Evolutionary conservation across 495 filamentous ascomycete species (phyloP), one percentile per base, ranked within the genome.

Genomic region (Penicillium macrosclerotiorum): DNA sequence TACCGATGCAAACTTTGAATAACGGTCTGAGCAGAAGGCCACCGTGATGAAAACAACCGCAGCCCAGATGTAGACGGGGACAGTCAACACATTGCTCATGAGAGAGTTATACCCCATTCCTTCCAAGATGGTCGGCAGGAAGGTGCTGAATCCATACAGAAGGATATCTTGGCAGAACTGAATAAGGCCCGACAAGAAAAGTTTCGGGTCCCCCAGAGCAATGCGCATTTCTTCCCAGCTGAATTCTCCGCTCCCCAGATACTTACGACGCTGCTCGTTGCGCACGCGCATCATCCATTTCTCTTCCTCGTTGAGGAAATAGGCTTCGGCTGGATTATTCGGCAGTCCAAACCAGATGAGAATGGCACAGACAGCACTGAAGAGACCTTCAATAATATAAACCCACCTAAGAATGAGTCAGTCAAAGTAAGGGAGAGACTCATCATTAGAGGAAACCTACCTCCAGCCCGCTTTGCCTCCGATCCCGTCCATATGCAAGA

Each of bases 91-190:
- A 36, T 76, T 71, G 39, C 67, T 64, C 49, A 76, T 67, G 14
- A 78, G 55, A 9, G 66, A 71, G 37, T 65, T 49, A 45, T 78
- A 79, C 0, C 75, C 77, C 49, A 83, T 68, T 8, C 66, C 68
- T 34, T 66, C 51, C 38, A 84, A 59, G 33, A 83, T 81, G 1
- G 74, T 73, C 1, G 80, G 81, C 17, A 83, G 45, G 54, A 84
- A 84, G 6, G 77, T 82, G 40, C 68, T 74, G 64, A 81, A 80
- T 24, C 80, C 79, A 40, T 81, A 80, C 5, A 82, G 65, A 17
- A 81, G 64, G 5, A 80, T 77, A 42, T 81, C 74, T 57, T 70
- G 64, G 18, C 71, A 69, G 54, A 82, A 80, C 38, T 78, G 74
- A n/a, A 68, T 71, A 16, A 67, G 52, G 18, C 64, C 68, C 30